These are phyloP conservation scores for Cucurbita moschata DNA, from an alignment of 306 rosid species.

Conservation along the genomic window DNA sequence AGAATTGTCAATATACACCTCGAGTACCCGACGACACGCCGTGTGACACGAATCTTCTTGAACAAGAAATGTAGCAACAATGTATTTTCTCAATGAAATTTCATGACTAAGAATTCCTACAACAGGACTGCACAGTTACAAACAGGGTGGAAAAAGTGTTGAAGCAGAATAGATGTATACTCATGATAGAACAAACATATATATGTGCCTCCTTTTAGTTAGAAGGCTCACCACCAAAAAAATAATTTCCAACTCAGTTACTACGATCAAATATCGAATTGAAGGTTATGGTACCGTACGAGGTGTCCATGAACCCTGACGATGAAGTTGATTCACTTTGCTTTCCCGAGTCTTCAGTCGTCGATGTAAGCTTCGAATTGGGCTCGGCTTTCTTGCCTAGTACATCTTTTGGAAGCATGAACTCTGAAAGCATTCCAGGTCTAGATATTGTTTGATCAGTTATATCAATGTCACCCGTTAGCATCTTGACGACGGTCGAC, in stretches of 20 bases:
- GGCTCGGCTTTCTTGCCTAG: constrained; percentile 11
- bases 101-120: not conserved
- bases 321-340: constrained; percentile 24
- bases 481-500: constrained; percentile 51
- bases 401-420: constrained; percentile 17
- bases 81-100: not conserved
- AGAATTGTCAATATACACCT: not conserved
- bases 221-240: not conserved
- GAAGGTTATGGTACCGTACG: constrained; percentile 60
- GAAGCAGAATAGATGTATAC: not conserved
- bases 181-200: not conserved
- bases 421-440: constrained; percentile 58
- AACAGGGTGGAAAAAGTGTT: not conserved
- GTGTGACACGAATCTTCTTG: not conserved
- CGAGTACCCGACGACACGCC: not conserved
- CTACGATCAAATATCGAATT: constrained; percentile 51
- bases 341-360: constrained; percentile 14
- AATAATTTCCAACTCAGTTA: constrained; percentile 8
- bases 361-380: constrained; percentile 17
- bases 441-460: constrained; percentile 26
- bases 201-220: not conserved
- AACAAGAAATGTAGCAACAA: not conserved
- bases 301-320: constrained; percentile 13
- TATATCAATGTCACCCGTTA: constrained; percentile 37
- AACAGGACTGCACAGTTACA: not conserved